phyloP scores from a whole-genome alignment of 129 eudicot genomes.

The Pulicaria dysenterica region DNA sequence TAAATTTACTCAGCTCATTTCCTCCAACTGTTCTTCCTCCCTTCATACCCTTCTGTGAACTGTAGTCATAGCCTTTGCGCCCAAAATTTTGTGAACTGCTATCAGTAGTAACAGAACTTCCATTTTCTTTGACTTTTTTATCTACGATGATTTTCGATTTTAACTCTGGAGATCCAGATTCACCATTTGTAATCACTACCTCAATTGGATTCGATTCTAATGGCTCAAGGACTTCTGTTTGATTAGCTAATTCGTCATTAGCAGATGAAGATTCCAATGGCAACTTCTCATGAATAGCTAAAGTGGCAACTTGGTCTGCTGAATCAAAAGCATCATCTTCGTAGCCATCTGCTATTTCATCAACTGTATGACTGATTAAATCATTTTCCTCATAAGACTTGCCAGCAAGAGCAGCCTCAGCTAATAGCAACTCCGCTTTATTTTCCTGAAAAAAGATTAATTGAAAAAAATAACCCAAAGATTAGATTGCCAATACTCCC shows the following conservation, averaged over 20 bases:
- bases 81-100: constrained; percentile 44
- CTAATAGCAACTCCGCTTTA: constrained; percentile 41
- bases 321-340: constrained; percentile 45
- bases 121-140: constrained; percentile 50
- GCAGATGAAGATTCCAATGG: constrained; percentile 37
- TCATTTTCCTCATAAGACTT: constrained; percentile 48
- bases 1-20: constrained; percentile 84
- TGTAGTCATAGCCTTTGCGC: constrained; percentile 48
- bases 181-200: constrained; percentile 49
- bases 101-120: constrained; percentile 44
- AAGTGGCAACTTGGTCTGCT: constrained; percentile 73
- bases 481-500: constrained; percentile 20
- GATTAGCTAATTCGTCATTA: constrained; percentile 35
- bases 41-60: constrained; percentile 59
- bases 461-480: background rate
- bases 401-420: constrained; percentile 49
- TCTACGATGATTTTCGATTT: constrained; percentile 36
- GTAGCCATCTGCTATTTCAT: constrained; percentile 51
- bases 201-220: constrained; percentile 38
- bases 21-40: constrained; percentile 42
- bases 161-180: constrained; percentile 46
- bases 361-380: constrained; percentile 23
- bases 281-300: constrained; percentile 61
- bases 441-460: constrained; percentile 49
- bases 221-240: constrained; percentile 36